These are phyloP conservation scores for Chaetomium globosum DNA, from an alignment of 2,329 filamentous ascomycete genomes.

Conservation along the genomic window DNA sequence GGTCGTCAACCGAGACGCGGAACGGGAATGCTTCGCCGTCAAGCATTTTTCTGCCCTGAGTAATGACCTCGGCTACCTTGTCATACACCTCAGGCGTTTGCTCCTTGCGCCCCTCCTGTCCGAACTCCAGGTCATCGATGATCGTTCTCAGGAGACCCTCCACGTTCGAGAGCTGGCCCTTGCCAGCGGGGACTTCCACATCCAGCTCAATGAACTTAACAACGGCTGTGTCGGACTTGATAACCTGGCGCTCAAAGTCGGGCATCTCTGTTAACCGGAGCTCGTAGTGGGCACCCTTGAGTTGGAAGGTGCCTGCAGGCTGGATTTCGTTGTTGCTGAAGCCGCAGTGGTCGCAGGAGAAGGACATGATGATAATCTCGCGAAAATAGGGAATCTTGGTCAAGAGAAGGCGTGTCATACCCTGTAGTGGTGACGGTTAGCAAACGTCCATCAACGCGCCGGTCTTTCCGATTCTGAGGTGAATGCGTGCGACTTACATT, in stretches of 20 bases:
- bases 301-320: conserved; percentile 87
- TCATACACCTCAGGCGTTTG: conserved; percentile 75
- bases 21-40: conserved; percentile 81
- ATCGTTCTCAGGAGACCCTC: conserved; percentile 83
- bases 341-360: conserved; percentile 85
- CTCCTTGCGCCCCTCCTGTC: conserved; percentile 80
- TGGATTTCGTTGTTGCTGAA: conserved; percentile 94
- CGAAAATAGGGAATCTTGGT: conserved; percentile 96
- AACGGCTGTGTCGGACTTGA: conserved; percentile 85
- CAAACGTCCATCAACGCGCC: not conserved
- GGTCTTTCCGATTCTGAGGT: not conserved
- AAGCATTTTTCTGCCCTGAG: conserved; percentile 75
- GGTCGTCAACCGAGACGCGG: conserved; percentile 84
- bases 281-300: conserved; percentile 81
- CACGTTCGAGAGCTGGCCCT: conserved; percentile 89
- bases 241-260: conserved; percentile 83
- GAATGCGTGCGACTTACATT: conserved; percentile 57
- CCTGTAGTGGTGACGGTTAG: conserved; percentile 52
- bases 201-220: conserved; percentile 91
- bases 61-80: conserved; percentile 77
- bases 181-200: conserved; percentile 87
- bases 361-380: conserved; percentile 97
- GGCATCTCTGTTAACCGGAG: conserved; percentile 71
- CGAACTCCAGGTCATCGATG: conserved; percentile 75
- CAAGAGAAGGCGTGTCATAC: conserved; percentile 80